Percentiles rank a stretch among this genome's conserved stretches.
These are phyloP conservation scores for Suhomyces tanzawaensis DNA, from an alignment of 805 yeast genomes.

Conservation along the genomic window DNA sequence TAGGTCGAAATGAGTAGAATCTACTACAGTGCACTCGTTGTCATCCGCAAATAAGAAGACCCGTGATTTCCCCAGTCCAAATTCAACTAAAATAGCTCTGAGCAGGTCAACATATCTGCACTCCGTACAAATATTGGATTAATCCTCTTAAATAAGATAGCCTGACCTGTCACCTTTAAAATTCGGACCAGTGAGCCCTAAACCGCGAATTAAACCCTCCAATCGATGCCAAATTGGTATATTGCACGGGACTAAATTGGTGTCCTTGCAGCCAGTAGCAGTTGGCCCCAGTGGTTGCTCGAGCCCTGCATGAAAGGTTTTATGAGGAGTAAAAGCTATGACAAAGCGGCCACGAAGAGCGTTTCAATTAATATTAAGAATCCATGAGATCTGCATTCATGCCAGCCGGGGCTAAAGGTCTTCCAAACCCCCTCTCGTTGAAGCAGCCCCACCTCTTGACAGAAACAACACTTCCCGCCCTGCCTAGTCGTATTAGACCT, in stretches of 20 bases:
- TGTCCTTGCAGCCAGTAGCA: too few species aligned
- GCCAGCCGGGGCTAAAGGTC: background rate
- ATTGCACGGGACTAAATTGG: too few species aligned
- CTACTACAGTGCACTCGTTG: too few species aligned
- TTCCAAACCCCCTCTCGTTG: background rate
- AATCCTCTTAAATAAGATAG: slow-evolving; percentile 7
- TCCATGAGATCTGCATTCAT: slow-evolving; percentile 1
- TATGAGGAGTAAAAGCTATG: slow-evolving; percentile 3
- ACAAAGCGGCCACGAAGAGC: background rate
- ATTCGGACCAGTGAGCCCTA: background rate
- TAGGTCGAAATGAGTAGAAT: too few species aligned
- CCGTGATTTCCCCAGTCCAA: too few species aligned
- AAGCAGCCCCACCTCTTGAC: background rate
- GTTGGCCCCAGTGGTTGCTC: background rate
- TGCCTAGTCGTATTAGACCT: background rate
- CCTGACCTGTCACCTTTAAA: slow-evolving; percentile 2
- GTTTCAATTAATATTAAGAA: slow-evolving; percentile 2
- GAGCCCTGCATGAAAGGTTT: slow-evolving; percentile 3
- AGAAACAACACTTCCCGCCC: background rate
- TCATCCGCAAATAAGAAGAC: too few species aligned
- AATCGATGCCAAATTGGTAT: background rate
- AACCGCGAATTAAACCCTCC: background rate
- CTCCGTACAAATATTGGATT: too few species aligned
- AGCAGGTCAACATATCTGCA: too few species aligned
- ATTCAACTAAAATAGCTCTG: too few species aligned